A percentile compares a stretch with the other conserved stretches of the same genome.
These are phyloP conservation scores for Mrakia gelida DNA, from an alignment of 768 basidiomycete species.

Conservation along the genomic window DNA sequence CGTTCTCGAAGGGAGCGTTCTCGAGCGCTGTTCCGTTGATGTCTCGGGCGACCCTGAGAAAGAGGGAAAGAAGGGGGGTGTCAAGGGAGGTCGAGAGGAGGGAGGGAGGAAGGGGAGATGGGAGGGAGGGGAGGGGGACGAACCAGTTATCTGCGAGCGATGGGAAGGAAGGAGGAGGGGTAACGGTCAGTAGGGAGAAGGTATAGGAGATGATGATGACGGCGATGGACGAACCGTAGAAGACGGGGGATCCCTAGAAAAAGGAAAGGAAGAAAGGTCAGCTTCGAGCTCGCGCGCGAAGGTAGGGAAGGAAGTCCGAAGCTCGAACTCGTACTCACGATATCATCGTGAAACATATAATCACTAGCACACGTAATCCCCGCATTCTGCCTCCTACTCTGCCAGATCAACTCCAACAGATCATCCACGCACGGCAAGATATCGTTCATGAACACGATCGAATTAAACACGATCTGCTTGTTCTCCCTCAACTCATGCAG, in stretches of 20 bases:
- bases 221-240: conserved; percentile 54
- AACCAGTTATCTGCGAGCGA: conserved; percentile 46
- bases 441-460: conserved; percentile 99
- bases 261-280: not conserved
- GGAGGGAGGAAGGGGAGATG: not conserved
- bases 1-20: conserved; percentile 90
- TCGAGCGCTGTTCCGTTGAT: conserved; percentile 98
- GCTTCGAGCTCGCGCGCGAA: not conserved
- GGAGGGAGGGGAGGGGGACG: not conserved
- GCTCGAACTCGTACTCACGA: conserved; percentile 55
- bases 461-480: conserved; percentile 91
- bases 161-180: not conserved
- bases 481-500: conserved; percentile 87
- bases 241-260: conserved; percentile 71
- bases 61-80: not conserved
- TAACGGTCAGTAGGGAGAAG: not conserved
- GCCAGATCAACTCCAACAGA: conserved; percentile 95
- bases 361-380: conserved; percentile 97
- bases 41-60: conserved; percentile 85
- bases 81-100: not conserved
- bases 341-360: conserved; percentile 98
- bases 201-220: not conserved
- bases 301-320: not conserved
- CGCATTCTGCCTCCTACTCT: conserved; percentile 85
- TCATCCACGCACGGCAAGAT: conserved; percentile 97